A percentile compares a stretch with the other conserved stretches of the same genome.
phyloP scores from a whole-genome alignment of 441 rosid genomes.

The Hura crepitans region DNA sequence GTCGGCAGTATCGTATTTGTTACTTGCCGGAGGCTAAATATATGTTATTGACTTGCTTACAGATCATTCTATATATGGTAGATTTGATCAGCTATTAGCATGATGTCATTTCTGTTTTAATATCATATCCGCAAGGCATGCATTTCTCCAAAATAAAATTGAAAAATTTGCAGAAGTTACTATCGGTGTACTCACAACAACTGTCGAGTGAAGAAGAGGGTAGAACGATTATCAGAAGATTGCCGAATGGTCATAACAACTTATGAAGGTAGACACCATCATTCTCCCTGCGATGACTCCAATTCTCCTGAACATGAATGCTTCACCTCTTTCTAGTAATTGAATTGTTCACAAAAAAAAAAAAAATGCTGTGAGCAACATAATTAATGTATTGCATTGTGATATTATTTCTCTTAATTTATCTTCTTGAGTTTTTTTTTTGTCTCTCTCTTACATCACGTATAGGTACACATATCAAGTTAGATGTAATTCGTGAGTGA shows the following conservation, averaged over 20 bases:
- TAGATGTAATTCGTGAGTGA: too few species aligned
- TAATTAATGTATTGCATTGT: constrained; percentile 7
- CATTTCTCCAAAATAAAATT: not conserved
- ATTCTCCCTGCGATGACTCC: constrained; percentile 79
- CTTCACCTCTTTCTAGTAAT: constrained; percentile 51
- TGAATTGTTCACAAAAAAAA: not conserved
- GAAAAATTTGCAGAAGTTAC: constrained; percentile 55
- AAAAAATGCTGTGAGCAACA: not conserved
- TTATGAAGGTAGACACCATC: constrained; percentile 94
- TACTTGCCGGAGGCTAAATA: too few species aligned
- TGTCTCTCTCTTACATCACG: not conserved
- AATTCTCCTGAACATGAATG: constrained; percentile 78
- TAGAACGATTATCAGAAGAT: constrained; percentile 85
- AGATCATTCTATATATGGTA: too few species aligned
- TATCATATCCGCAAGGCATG: too few species aligned
- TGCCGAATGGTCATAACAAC: constrained; percentile 97
- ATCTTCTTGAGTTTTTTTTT: not conserved
- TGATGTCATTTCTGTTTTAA: too few species aligned
- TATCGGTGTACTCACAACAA: constrained; percentile 82
- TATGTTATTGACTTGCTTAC: too few species aligned
- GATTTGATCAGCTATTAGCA: too few species aligned
- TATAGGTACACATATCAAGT: too few species aligned
- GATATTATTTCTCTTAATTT: constrained; percentile 8
- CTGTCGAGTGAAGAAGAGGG: constrained; percentile 93
- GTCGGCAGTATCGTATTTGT: too few species aligned